Base-by-base conservation (phyloP, 352 stramenopile species). In the Phytopythium aichiense region DNA sequence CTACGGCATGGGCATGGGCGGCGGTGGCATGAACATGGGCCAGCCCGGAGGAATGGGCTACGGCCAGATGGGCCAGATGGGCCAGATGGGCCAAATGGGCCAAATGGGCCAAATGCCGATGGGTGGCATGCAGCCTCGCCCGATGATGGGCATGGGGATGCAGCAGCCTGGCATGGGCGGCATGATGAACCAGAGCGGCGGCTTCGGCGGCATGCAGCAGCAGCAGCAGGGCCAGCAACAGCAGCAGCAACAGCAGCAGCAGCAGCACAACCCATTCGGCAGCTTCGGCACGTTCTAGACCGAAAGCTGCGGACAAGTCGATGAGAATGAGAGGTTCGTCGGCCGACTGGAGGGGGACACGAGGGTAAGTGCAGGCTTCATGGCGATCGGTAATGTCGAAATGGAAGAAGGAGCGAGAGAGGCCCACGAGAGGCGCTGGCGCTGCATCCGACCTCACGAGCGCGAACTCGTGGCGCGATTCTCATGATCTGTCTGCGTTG, bases 151-250 rank as follows among this genome's bases (percentile, higher is more conserved):
- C 53, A 72, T 50, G 61, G 60, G 60, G 52, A 75, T 76, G 68
- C 51, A 80, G 65, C 69, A 79, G 49, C 75, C 72, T 63, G 68
- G 68, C 13, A 79, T 84, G 68, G 75, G 75, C n/a, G 66, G 74
- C 15, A 89, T 89, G 76, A 84, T 85, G 82, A 84, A 84, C 61
- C 77, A 81, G 31, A 67, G 72, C 58, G 74, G 58, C 31, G 56
- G 62, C 15, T 86, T 77, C 38, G 67, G 71, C 31, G 72, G 70
- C 16, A 82, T 84, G 71, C 74, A 82, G 45, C 73, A 84, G 35
- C 72, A 79, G 22, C 69, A 84, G 40, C 73, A 81, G 28, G 61
- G 64, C 15, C 67, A 74, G 35, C 77, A 87, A 18, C 73, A 85
- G 52, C 75, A 86, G 48, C 83, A 88, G 66, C 74, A 84, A 58